Evolutionary conservation across 192 early-diverging fungal genomes (phyloP), one percentile per base, ranked within the genome.

Genomic region (Backusella parvicylindrica): DNA sequence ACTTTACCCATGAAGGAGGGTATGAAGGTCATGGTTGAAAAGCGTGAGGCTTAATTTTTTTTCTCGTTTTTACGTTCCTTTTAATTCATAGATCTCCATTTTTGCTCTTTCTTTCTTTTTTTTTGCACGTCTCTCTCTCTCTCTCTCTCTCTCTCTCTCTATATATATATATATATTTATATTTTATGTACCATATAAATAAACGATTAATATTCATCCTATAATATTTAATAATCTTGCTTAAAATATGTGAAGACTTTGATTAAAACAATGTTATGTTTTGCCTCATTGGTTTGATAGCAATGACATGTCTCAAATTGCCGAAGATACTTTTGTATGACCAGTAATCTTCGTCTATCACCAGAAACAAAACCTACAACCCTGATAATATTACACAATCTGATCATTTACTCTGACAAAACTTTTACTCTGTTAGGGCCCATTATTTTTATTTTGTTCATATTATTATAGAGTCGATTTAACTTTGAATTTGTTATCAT

Each of bases 1-100:
- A 80, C 79, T 40, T 50, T 76, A 31, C 75, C 79, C 2, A 80
- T 80, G 79, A 63, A 71, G 31, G 26, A 80, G 35, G 79, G 79
- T 47, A 65, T 80, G 75, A 72, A 73, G 23, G 74, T 80, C 7
- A 66, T 32, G 23, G 78, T 80, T 56, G 56, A 80, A 38, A 80
- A 79, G 40, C 77, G 77, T 71, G 12, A 30, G 50, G 21, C 53
- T 60, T 60, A 60, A 60, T 60, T 60, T 3, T 28, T 28, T 28
- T 53, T 21, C 18, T 21, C 8, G 9, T 53, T 21, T 53, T 53
- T 21, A 53, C 50, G 1, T 53, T n/a, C 53, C 12, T 28, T 60
- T 60, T 60, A 28, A 3, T 60, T 26, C 53, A 60, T 60, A 60
- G 43, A 47, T 47, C 43, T 47, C 1, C 18, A 47, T 47, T 47